Percentiles rank a stretch among this genome's conserved stretches.
Conservation (phyloP, 441 rosid species). For the Euphorbia celastroides region DNA sequence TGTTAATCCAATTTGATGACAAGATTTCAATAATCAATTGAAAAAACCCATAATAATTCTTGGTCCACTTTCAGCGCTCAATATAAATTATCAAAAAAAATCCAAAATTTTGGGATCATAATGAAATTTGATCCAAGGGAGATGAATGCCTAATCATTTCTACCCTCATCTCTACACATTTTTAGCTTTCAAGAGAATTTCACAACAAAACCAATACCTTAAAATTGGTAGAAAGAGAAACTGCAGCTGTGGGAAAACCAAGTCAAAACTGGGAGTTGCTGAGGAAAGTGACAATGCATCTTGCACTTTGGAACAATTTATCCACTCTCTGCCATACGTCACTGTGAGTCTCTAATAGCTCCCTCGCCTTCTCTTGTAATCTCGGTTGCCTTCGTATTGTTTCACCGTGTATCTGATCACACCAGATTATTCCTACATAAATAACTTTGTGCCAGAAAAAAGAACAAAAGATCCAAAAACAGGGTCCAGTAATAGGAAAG, state of each 20-base stretch:
- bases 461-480: neutral
- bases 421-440: neutral
- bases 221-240: no score
- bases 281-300: slow-evolving; percentile 90
- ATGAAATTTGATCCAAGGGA: no score
- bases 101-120: no score
- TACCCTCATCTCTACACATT: no score
- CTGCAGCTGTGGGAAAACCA: neutral
- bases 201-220: no score
- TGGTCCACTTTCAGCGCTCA: no score
- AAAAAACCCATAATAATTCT: no score
- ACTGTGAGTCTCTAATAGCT: slow-evolving; percentile 65
- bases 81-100: no score
- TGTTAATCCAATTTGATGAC: no score
- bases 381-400: slow-evolving; percentile 57
- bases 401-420: slow-evolving; percentile 84
- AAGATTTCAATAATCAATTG: no score
- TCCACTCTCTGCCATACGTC: slow-evolving; percentile 82
- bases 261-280: slow-evolving; percentile 77
- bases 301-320: slow-evolving; percentile 71
- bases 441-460: neutral
- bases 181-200: no score
- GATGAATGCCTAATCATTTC: no score
- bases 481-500: neutral
- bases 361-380: slow-evolving; percentile 63